Percentiles rank a stretch among this genome's conserved stretches.
Conservation (phyloP, 2,329 filamentous ascomycete genomes). For the Xylaria digitata region DNA sequence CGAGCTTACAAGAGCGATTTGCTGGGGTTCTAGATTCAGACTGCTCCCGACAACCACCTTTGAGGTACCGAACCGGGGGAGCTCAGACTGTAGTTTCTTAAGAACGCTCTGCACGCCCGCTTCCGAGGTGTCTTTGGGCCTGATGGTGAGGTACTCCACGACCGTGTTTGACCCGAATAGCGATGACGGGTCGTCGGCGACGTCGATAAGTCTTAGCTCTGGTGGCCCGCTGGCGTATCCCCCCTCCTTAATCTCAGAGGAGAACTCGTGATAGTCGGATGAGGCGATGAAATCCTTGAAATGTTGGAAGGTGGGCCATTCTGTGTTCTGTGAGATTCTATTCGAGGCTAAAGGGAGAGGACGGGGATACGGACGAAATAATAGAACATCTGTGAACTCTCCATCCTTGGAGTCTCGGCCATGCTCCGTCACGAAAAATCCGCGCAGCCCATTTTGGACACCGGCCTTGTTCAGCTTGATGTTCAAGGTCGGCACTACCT, state of each 20-base stretch:
- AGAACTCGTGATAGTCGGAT: slow-evolving; percentile 1
- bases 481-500: neutral
- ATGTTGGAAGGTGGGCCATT: slow-evolving; percentile 17
- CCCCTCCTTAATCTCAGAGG: neutral
- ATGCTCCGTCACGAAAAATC: slow-evolving; percentile 26
- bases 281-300: slow-evolving; percentile 24
- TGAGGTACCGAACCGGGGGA: slow-evolving; percentile 10
- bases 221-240: slow-evolving; percentile 5
- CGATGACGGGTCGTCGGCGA: slow-evolving; percentile 4
- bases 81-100: slow-evolving; percentile 10
- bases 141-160: slow-evolving; percentile 31
- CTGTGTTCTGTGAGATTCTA: slow-evolving; percentile 1
- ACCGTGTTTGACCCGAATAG: slow-evolving; percentile 15
- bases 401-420: slow-evolving; percentile 16
- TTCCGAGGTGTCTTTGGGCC: slow-evolving; percentile 20
- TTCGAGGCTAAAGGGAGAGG: neutral
- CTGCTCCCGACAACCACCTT: slow-evolving; percentile 15
- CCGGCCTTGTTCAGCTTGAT: neutral
- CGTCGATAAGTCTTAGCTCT: slow-evolving; percentile 20
- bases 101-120: slow-evolving; percentile 13
- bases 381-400: slow-evolving; percentile 19
- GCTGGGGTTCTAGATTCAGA: slow-evolving; percentile 17
- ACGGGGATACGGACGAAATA: slow-evolving; percentile 17
- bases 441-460: slow-evolving; percentile 3
- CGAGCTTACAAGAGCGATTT: slow-evolving; percentile 26